phyloP scores from a whole-genome alignment of 2,329 filamentous ascomycete genomes.

The Paraphaeosphaeria minitans region DNA sequence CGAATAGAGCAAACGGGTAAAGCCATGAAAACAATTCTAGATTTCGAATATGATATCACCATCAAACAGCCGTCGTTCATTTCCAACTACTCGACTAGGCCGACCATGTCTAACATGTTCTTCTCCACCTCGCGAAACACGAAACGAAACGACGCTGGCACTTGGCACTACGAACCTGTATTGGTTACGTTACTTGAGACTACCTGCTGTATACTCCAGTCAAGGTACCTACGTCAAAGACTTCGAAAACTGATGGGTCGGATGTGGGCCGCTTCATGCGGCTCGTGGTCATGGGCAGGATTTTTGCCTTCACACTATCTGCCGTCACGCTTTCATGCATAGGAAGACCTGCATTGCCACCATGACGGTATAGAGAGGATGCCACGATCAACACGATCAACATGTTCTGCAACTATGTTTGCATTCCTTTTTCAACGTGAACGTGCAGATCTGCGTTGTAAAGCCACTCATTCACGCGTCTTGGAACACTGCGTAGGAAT shows the following conservation, averaged over 20 bases:
- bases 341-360: not conserved
- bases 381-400: not conserved
- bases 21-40: not conserved
- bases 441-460: constrained; percentile 10
- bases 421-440: constrained; percentile 2
- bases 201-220: not conserved
- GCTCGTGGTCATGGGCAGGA: not conserved
- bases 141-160: constrained; percentile 21
- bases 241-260: not conserved
- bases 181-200: not conserved
- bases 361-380: not conserved
- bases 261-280: constrained; percentile 2
- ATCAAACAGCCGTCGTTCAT: constrained; percentile 3
- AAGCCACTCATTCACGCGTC: not conserved
- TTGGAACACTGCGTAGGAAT: not conserved
- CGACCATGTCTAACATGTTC: not conserved
- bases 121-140: constrained; percentile 15
- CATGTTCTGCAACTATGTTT: not conserved
- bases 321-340: constrained; percentile 1
- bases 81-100: constrained; percentile 10
- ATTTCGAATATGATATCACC: not conserved
- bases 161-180: not conserved
- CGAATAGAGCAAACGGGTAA: not conserved
- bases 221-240: not conserved
- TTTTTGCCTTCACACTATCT: not conserved